Conservation (phyloP, 495 filamentous ascomycete species). For the Podospora pseudocomata region DNA sequence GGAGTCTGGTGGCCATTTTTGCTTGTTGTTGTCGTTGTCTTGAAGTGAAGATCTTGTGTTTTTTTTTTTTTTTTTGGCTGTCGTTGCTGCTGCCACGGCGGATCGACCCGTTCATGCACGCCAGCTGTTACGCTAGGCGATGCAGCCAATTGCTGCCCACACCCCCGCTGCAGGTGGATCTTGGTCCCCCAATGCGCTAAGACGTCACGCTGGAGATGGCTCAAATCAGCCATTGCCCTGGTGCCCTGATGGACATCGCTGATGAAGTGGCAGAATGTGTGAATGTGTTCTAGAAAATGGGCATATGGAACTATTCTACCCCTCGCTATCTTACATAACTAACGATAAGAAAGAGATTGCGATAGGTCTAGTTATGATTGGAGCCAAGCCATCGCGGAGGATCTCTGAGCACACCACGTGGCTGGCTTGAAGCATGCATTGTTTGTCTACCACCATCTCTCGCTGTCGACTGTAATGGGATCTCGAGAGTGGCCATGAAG, state of each 20-base stretch:
- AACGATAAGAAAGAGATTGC: no score
- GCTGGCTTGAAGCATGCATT: no score
- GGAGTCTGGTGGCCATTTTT: constrained; percentile 22
- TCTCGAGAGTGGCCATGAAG: no score
- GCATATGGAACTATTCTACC: no score
- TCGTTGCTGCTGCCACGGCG: not conserved
- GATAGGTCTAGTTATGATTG: no score
- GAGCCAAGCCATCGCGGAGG: no score
- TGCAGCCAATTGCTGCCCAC: not conserved
- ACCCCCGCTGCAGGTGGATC: not conserved
- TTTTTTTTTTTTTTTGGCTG: not conserved
- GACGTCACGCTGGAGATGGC: not conserved
- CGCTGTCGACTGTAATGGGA: no score
- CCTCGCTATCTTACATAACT: no score
- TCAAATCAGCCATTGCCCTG: not conserved
- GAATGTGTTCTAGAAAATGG: no score
- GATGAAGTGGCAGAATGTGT: not conserved
- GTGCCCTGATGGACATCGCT: no score
- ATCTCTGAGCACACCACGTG: no score
- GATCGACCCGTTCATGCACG: constrained; percentile 6
- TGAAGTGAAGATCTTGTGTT: not conserved
- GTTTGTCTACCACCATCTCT: no score
- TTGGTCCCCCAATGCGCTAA: not conserved
- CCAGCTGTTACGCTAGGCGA: not conserved
- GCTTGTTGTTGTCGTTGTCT: not conserved